Conservation (phyloP, 2,329 filamentous ascomycete species). For the Helotiales sp. region DNA sequence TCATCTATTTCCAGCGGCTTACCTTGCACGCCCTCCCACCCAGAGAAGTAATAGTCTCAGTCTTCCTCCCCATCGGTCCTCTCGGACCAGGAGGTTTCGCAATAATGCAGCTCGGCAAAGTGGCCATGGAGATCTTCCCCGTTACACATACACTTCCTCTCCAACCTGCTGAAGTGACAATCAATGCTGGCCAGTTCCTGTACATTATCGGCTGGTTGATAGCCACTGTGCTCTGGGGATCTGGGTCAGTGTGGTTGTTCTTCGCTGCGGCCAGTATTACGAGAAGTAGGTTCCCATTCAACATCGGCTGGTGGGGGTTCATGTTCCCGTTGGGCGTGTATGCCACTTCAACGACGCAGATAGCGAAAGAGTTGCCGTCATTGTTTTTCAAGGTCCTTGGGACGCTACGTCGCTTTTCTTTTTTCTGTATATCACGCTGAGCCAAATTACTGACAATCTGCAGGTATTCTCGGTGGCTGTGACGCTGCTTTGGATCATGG, state of each 20-base stretch:
- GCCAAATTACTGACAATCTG: too few relatives aligned
- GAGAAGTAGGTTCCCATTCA: conserved; percentile 58
- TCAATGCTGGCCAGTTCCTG: conserved; percentile 58
- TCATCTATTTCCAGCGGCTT: conserved; percentile 72
- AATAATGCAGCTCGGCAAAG: conserved; percentile 49
- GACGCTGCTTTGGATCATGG: conserved; percentile 59
- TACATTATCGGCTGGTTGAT: conserved; percentile 62
- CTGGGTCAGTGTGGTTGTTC: conserved; percentile 59
- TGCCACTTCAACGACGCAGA: conserved; percentile 52
- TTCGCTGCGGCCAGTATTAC: conserved; percentile 57
- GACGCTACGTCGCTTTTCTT: conserved; percentile 47
- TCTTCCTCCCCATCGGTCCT: conserved; percentile 70
- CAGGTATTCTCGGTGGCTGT: conserved; percentile 56
- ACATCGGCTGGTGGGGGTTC: conserved; percentile 68
- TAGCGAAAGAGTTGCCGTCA: conserved; percentile 58
- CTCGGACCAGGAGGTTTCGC: conserved; percentile 69
- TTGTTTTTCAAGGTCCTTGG: conserved; percentile 61
- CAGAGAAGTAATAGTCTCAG: conserved; percentile 69
- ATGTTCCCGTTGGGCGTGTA: conserved; percentile 64
- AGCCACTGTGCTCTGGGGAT: conserved; percentile 61
- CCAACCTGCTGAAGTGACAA: conserved; percentile 39
- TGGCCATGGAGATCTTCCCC: conserved; percentile 50
- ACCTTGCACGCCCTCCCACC: conserved; percentile 69
- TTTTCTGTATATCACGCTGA: too few relatives aligned
- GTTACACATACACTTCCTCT: conserved; percentile 42